phyloP scores from a whole-genome alignment of 371 early-diverging fungal species.

The Blastocladiella emersonii region DNA sequence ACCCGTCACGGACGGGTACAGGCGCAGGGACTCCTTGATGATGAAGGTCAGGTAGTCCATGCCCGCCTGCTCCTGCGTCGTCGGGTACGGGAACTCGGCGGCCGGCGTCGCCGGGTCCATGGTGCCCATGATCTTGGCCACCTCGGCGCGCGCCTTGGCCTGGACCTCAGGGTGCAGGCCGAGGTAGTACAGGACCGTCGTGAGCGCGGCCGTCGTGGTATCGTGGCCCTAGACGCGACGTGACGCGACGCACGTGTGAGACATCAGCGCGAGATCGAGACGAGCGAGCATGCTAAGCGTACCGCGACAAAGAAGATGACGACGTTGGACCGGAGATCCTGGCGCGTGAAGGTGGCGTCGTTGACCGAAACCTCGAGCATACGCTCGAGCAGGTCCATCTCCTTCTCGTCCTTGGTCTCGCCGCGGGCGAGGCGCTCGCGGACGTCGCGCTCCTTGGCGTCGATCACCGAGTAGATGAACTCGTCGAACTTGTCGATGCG shows the following conservation, averaged over 20 bases:
- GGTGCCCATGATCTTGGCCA: neutral
- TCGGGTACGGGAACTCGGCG: neutral
- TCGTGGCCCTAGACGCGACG: neutral
- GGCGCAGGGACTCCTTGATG: constrained; percentile 3
- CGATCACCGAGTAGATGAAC: neutral
- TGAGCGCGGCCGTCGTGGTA: neutral
- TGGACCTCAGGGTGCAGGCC: neutral
- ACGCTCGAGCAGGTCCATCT: neutral
- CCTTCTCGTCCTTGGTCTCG: neutral
- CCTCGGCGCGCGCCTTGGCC: constrained; percentile 4
- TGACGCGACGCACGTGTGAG: neutral
- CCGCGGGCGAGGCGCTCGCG: neutral
- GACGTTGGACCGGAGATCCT: neutral
- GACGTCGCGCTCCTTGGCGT: neutral
- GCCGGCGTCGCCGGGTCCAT: neutral
- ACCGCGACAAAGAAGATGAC: constrained; percentile 6
- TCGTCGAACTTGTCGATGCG: constrained; percentile 2
- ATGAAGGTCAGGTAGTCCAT: neutral
- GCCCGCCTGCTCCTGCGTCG: neutral
- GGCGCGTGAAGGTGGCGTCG: neutral
- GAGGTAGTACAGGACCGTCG: neutral
- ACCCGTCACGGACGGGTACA: constrained; percentile 4
- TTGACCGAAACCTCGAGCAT: neutral
- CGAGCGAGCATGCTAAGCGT: neutral
- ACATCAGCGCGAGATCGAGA: neutral